phyloP scores from a whole-genome alignment of 2,329 filamentous ascomycete genomes.

The Thelonectria rubi region DNA sequence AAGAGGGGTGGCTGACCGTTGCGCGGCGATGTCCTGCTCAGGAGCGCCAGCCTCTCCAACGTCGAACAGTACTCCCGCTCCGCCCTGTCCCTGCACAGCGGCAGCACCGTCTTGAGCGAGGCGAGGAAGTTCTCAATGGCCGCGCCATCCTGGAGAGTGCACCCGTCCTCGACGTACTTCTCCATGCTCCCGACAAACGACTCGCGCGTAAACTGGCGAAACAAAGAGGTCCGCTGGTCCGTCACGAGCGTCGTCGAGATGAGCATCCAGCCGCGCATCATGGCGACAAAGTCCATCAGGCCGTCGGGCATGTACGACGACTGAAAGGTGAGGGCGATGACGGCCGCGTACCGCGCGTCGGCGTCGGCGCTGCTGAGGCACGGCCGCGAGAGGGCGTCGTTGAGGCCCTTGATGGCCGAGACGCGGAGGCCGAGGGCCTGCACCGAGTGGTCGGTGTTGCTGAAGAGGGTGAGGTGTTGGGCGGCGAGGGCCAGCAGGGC shows the following conservation, averaged over 20 bases:
- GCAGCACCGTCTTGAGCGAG: neutral
- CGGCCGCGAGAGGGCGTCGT: slow-evolving; percentile 38
- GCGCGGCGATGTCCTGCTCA: neutral
- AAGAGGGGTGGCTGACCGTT: neutral
- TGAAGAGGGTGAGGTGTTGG: slow-evolving; percentile 44
- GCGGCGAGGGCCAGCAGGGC: slow-evolving; percentile 47
- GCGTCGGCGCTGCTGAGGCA: slow-evolving; percentile 42
- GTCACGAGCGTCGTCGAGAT: slow-evolving; percentile 10
- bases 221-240: slow-evolving; percentile 2
- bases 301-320: slow-evolving; percentile 48
- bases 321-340: slow-evolving; percentile 47
- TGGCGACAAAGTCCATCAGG: slow-evolving; percentile 47
- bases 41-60: neutral
- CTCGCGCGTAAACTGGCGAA: slow-evolving; percentile 9
- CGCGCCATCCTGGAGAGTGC: no score
- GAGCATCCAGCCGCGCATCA: slow-evolving; percentile 42
- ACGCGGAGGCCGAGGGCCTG: slow-evolving; percentile 46
- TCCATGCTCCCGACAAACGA: neutral
- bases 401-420: slow-evolving; percentile 44
- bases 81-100: neutral
- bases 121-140: neutral
- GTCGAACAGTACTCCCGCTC: neutral
- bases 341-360: slow-evolving; percentile 47
- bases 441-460: slow-evolving; percentile 27
- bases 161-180: neutral